Evolutionary conservation across 2,329 filamentous ascomycete species (phyloP), one percentile per base, ranked within the genome.

Genomic region (Paraphaeosphaeria sporulosa): DNA sequence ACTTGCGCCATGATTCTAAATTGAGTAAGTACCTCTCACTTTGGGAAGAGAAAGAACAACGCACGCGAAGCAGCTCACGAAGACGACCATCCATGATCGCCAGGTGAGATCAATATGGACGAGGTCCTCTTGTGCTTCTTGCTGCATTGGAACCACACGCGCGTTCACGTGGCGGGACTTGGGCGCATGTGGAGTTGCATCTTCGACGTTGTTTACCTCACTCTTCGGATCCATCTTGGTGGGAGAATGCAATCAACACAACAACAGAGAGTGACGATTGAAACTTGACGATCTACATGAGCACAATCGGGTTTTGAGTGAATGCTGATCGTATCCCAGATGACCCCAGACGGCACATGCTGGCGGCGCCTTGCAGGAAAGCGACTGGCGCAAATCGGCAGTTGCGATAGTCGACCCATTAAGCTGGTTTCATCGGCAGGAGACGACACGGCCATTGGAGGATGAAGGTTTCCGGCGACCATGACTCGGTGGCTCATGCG

Each of bases 71-170:
- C 82, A 85, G 19, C 82, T 82, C 21, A 85, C 71, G 53, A 82
- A 81, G 25, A 82, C 80, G 0, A 82, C 80, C 10, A 81, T 66
- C 84, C 84, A 87, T 57, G 84, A 86, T 62, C 84, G 78, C 85
- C 85, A 87, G 43, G 83, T 82, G 13, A 86, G 72, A 50, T 81
- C 73, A 62, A 86, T 74, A 64, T 84, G 84, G 17, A 56, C 61
- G 4, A 57, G 65, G 44, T 74, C 58, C 48, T 76, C 72, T 8
- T 58, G 60, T 21, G 71, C 72, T 57, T 74, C 71, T 46, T 75
- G 64, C 44, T 72, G 64, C 19, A 75, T 64, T 32, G 72, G 65
- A 30, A 72, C 67, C 12, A 74, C 65, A 56, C 66, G 64, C 1
- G 63, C 49, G 7, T 61, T 50, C 4, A 56, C 44, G 43, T 58